phyloP scores from a whole-genome alignment of 441 rosid genomes.

The Populus hybrid region DNA sequence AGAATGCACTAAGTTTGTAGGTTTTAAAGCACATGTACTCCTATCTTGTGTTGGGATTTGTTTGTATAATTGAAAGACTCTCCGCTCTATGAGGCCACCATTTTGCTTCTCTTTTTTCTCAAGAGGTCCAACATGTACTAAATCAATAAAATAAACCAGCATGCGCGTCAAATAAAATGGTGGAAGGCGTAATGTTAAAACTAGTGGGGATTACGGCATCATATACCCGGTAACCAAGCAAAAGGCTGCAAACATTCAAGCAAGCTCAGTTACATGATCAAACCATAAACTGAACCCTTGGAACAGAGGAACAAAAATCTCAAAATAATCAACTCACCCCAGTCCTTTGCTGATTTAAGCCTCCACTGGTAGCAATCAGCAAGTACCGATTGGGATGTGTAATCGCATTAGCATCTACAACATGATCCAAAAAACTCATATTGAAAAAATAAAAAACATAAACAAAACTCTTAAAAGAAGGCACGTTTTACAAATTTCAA shows the following conservation, averaged over 20 bases:
- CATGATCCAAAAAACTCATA: constrained; percentile 6
- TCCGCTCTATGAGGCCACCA: neutral
- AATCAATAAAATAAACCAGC: neutral
- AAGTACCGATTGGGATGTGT: constrained; percentile 54
- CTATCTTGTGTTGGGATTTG: neutral
- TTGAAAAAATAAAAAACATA: neutral
- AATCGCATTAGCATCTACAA: constrained; percentile 53
- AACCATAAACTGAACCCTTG: neutral
- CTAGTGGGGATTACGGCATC: neutral
- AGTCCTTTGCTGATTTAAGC: constrained; percentile 90
- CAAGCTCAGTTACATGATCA: neutral
- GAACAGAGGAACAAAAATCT: neutral
- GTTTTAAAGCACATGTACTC: neutral
- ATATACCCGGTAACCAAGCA: neutral
- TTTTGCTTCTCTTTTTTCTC: neutral
- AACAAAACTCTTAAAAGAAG: neutral
- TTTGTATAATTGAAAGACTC: too few relatives aligned
- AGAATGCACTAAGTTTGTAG: neutral
- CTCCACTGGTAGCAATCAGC: constrained; percentile 84
- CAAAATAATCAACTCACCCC: constrained; percentile 47
- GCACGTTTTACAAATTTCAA: neutral
- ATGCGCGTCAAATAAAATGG: neutral
- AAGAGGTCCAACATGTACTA: neutral
- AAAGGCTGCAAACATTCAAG: neutral
- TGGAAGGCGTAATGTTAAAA: neutral